Evolutionary conservation across 1,284 basidiomycete species (phyloP).

Genomic region (Ceratobasidium sp.): DNA sequence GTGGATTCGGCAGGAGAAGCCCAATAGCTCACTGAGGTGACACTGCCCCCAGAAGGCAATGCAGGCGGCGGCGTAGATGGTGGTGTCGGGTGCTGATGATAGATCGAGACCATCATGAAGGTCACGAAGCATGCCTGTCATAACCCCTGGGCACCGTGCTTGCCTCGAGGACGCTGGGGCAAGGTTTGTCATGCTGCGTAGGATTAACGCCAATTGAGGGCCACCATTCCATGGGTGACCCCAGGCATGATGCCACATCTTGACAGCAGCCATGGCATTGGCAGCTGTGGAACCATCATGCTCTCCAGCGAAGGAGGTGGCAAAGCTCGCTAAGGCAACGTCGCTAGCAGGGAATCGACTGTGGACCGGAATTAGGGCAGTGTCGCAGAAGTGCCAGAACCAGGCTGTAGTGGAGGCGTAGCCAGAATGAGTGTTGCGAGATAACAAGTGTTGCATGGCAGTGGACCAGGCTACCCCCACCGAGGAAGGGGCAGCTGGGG

Average conservation of each 20-base stretch:
- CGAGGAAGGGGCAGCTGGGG: too few species aligned
- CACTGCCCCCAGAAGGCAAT: slow-evolving; percentile 40
- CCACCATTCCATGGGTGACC: slow-evolving; percentile 51
- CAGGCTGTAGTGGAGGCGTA: background rate
- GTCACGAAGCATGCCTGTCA: background rate
- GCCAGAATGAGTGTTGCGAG: background rate
- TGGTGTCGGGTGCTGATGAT: slow-evolving; percentile 8
- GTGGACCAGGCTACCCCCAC: too few species aligned
- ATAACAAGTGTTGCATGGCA: background rate
- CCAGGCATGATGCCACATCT: slow-evolving; percentile 53
- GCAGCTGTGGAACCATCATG: slow-evolving; percentile 48
- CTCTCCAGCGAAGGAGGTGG: slow-evolving; percentile 49
- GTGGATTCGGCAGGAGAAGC: background rate
- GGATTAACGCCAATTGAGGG: slow-evolving; percentile 48
- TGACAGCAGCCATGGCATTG: slow-evolving; percentile 49
- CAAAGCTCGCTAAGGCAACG: slow-evolving; percentile 52
- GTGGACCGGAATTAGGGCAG: slow-evolving; percentile 44
- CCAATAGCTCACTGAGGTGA: slow-evolving; percentile 36
- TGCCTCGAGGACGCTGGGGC: slow-evolving; percentile 49
- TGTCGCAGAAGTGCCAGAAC: slow-evolving; percentile 43
- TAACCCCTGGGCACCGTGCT: background rate
- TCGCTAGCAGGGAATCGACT: slow-evolving; percentile 51
- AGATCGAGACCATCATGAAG: slow-evolving; percentile 12
- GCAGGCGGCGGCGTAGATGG: slow-evolving; percentile 13
- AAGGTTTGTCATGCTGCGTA: slow-evolving; percentile 51